Evolutionary conservation across 2,329 filamentous ascomycete species (phyloP).

Genomic region (Pseudocercospora fijiensis): DNA sequence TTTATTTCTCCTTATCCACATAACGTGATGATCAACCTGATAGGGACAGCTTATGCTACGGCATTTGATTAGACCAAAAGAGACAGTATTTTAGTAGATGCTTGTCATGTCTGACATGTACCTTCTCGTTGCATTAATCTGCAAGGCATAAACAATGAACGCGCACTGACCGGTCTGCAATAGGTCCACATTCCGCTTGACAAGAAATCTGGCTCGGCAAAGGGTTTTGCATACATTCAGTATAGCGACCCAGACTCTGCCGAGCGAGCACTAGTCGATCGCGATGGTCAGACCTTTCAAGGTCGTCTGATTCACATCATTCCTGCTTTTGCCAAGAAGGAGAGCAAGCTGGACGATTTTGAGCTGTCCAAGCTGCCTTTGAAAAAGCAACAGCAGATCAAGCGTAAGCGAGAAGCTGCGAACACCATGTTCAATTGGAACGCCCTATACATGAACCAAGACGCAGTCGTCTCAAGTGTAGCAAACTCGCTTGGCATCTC

Average conservation of each 20-base stretch:
- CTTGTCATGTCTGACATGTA: slow-evolving; percentile 67
- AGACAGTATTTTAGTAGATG: slow-evolving; percentile 99
- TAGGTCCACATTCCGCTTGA: slow-evolving; percentile 86
- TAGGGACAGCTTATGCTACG: slow-evolving; percentile 99
- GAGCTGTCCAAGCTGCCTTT: slow-evolving; percentile 85
- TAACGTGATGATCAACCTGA: slow-evolving; percentile 91
- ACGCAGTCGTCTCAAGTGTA: slow-evolving; percentile 88
- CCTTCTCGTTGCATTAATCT: slow-evolving; percentile 24
- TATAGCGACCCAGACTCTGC: slow-evolving; percentile 72
- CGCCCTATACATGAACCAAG: slow-evolving; percentile 95
- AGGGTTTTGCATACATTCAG: slow-evolving; percentile 87
- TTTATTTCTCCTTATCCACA: slow-evolving; percentile 21
- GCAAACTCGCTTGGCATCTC: slow-evolving; percentile 82
- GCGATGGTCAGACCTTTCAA: slow-evolving; percentile 86
- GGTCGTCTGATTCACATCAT: slow-evolving; percentile 89
- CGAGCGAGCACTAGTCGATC: slow-evolving; percentile 71
- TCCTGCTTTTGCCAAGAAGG: slow-evolving; percentile 77
- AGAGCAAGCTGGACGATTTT: slow-evolving; percentile 80
- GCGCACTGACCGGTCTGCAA: slow-evolving; percentile 7
- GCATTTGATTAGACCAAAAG: slow-evolving; percentile 84
- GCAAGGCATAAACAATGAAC: neutral
- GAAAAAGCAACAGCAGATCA: slow-evolving; percentile 91
- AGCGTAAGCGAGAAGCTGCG: slow-evolving; percentile 76
- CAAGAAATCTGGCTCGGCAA: slow-evolving; percentile 67
- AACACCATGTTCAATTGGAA: slow-evolving; percentile 93